A percentile compares a stretch with the other conserved stretches of the same genome.
Evolutionary conservation across 345 rosid genomes (phyloP).

Genomic region (Physaria fendleri): DNA sequence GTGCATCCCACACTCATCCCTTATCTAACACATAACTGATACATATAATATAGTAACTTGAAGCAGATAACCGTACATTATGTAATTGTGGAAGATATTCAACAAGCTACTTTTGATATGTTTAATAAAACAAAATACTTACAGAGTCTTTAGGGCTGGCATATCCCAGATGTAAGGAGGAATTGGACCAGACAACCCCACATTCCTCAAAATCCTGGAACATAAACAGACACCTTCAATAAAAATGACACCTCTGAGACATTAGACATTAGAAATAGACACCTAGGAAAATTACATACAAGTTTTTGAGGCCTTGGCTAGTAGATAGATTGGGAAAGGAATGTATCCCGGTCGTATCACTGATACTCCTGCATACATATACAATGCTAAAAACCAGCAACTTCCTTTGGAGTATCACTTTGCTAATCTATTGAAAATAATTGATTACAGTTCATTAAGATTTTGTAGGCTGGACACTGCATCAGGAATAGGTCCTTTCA

Average conservation of each 20-base stretch:
- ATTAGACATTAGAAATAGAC: too few species aligned
- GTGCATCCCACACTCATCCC: too few species aligned
- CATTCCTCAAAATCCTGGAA: slow-evolving; percentile 26
- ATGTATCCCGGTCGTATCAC: slow-evolving; percentile 33
- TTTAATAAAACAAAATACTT: neutral
- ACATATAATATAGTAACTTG: neutral
- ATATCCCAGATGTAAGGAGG: slow-evolving; percentile 20
- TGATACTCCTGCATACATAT: slow-evolving; percentile 37
- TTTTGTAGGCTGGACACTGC: slow-evolving; percentile 31
- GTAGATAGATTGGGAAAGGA: slow-evolving; percentile 38
- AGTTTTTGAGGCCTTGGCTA: slow-evolving; percentile 12
- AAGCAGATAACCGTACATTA: neutral
- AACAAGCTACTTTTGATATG: neutral
- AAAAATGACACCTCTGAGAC: too few species aligned
- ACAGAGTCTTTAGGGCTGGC: neutral
- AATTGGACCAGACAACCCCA: slow-evolving; percentile 21
- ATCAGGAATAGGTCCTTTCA: slow-evolving; percentile 43
- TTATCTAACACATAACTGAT: too few species aligned
- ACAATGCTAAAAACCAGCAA: neutral
- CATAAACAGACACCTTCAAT: neutral
- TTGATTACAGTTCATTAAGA: slow-evolving; percentile 32
- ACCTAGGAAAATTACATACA: too few species aligned
- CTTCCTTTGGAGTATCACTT: neutral
- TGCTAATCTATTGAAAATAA: neutral
- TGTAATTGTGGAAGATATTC: neutral